Conservation (phyloP, 2,329 filamentous ascomycete genomes). For the Hypocreales sp. region DNA sequence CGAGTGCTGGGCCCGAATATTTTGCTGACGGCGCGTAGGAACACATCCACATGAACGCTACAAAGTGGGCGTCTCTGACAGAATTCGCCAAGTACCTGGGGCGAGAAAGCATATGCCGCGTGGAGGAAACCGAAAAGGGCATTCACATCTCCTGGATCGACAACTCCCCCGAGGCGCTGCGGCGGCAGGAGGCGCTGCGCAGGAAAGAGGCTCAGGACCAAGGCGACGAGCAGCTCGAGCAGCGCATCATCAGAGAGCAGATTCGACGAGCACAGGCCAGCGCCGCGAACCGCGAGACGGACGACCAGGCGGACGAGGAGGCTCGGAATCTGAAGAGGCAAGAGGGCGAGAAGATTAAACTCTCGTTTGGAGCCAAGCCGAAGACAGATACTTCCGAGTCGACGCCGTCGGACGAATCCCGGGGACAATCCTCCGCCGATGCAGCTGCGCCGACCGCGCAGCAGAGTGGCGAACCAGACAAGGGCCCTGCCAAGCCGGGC, state of each 20-base stretch:
- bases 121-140: conserved; percentile 80
- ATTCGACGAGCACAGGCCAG: conserved; percentile 55
- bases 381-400: conserved; percentile 5
- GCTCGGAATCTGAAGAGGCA: conserved; percentile 38
- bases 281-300: conserved; percentile 23
- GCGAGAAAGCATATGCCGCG: conserved; percentile 71
- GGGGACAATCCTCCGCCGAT: conserved; percentile 8
- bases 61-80: conserved; percentile 73
- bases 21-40: conserved; percentile 20
- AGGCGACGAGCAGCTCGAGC: conserved; percentile 80
- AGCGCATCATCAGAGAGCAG: conserved; percentile 69
- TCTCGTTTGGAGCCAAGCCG: conserved; percentile 45
- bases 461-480: conserved; percentile 4
- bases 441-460: conserved; percentile 5
- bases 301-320: conserved; percentile 23
- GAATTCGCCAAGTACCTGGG: conserved; percentile 84
- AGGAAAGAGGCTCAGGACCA: conserved; percentile 78
- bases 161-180: conserved; percentile 72
- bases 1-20: background rate
- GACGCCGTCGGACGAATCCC: conserved; percentile 3
- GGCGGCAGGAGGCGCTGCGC: conserved; percentile 63
- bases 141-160: conserved; percentile 84
- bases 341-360: conserved; percentile 61
- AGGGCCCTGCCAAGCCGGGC: conserved; percentile 15
- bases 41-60: conserved; percentile 89